Base-by-base conservation (phyloP, 352 stramenopile species). In the Nothophytophthora sp. region DNA sequence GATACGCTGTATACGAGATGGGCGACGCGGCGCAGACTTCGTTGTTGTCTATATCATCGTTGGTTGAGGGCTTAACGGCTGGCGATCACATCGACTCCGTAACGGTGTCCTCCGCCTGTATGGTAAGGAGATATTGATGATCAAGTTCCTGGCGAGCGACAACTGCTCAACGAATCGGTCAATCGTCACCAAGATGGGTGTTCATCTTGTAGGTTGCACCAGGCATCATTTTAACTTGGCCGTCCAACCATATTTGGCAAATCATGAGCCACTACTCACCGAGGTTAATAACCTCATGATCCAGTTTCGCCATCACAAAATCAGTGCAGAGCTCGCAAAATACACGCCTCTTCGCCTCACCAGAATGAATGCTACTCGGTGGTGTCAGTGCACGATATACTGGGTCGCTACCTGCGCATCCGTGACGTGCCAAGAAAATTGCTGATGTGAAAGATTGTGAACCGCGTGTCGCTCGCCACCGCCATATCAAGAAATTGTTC, bases 201-300 rank as follows among this genome's bases (percentile, higher is more conserved):
- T 37, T 16, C 28, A 20, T 32, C 36, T 48, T 37, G 29, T 49
- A 1, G 49, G 28, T 15, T 56, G 49, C 6, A 29, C 23, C 7
- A 43, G n/a, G 3, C 49, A 56, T 18, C 49, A n/a, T 16, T 49
- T 56, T 15, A 56, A 49, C 16, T 10, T 56, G 15, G 37, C 38
- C 12, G 28, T 29, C 22, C 32, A 41, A 27, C 34, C 1, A 18
- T 28, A 32, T 18, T 16, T 54, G 18, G 46, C 2, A 3, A 9
- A 45, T 11, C 36, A 55, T 28, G 27, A 55, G 1, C 20, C 33
- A 19, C 27, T 42, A 1, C 28, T 41, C 5, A 29, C 2, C 12
- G 15, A 25, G 1, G 28, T 55, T 7, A 24, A 3, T 18, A 28
- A 10, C 13, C 28, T 55, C 2, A 35, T 40, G 36, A 5, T 12